Evolutionary conservation across 306 rosid species (phyloP).

Genomic region (Nissolia schottii): DNA sequence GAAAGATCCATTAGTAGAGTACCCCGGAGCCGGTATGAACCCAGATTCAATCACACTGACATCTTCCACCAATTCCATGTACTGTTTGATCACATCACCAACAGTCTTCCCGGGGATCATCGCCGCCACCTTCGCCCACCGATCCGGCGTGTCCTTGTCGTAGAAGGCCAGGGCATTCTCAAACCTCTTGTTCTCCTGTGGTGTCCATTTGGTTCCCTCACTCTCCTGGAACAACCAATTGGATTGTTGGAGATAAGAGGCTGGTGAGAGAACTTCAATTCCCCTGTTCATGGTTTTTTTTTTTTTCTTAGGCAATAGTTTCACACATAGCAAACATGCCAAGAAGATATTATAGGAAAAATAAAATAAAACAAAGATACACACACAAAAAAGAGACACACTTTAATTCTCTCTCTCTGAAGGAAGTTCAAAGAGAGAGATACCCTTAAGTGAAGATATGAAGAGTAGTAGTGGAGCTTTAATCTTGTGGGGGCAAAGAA

Average conservation of each 20-base stretch:
- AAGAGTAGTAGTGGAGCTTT: conserved; percentile 29
- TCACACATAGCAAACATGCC: conserved; percentile 24
- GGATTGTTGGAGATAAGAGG: conserved; percentile 48
- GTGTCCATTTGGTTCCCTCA: conserved; percentile 59
- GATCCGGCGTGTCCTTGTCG: conserved; percentile 66
- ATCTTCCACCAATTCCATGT: conserved; percentile 64
- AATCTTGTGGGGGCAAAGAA: conserved; percentile 21
- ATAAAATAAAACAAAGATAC: background rate
- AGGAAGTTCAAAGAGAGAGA: conserved; percentile 33
- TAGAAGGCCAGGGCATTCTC: conserved; percentile 67
- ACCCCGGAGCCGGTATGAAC: conserved; percentile 55
- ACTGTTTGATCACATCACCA: conserved; percentile 72
- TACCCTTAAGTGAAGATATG: conserved; percentile 44
- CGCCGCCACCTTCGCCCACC: conserved; percentile 62
- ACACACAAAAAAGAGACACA: background rate
- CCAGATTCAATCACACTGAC: conserved; percentile 77
- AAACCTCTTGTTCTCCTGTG: conserved; percentile 64
- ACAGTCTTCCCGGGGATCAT: conserved; percentile 71
- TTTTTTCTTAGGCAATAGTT: background rate
- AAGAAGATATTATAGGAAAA: background rate
- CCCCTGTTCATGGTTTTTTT: conserved; percentile 55
- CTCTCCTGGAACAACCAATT: conserved; percentile 70
- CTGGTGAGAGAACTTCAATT: conserved; percentile 56
- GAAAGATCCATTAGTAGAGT: conserved; percentile 43
- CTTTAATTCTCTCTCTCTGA: conserved; percentile 10